Evolutionary conservation across 768 basidiomycete species (phyloP).

Genomic region (Tephrocybe sp.): DNA sequence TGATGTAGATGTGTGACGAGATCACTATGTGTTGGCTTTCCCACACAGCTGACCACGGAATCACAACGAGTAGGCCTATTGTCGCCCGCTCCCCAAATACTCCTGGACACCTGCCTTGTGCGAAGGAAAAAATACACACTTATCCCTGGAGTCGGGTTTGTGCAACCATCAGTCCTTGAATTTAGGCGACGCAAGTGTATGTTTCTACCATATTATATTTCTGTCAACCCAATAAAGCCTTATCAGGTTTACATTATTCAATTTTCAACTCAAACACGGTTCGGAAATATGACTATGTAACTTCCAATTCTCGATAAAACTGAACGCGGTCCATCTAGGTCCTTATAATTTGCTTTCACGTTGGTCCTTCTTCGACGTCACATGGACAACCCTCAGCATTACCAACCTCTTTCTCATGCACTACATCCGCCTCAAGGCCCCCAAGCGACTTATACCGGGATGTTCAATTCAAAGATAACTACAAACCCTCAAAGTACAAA

Average conservation of each 20-base stretch:
- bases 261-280: slow-evolving; percentile 9
- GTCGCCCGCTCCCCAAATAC: slow-evolving; percentile 8
- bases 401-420: slow-evolving; percentile 80
- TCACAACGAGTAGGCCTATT: slow-evolving; percentile 26
- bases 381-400: slow-evolving; percentile 76
- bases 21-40: slow-evolving; percentile 20
- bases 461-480: slow-evolving; percentile 22
- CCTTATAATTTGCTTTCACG: neutral
- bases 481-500: slow-evolving; percentile 15
- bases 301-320: slow-evolving; percentile 1
- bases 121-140: slow-evolving; percentile 1
- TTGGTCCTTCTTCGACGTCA: neutral
- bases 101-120: slow-evolving; percentile 2
- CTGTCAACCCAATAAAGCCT: slow-evolving; percentile 16
- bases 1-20: neutral
- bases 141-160: neutral
- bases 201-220: slow-evolving; percentile 17
- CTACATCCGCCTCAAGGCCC: slow-evolving; percentile 54
- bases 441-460: slow-evolving; percentile 27
- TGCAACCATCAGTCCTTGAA: neutral
- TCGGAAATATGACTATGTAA: slow-evolving; percentile 15
- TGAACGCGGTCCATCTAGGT: slow-evolving; percentile 8
- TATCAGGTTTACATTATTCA: slow-evolving; percentile 15
- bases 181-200: slow-evolving; percentile 7
- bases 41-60: slow-evolving; percentile 26